A percentile compares a stretch with the other conserved stretches of the same genome.
Evolutionary conservation across 176 grass and related monocot species (phyloP).

Genomic region (Phoenix dactylifera): DNA sequence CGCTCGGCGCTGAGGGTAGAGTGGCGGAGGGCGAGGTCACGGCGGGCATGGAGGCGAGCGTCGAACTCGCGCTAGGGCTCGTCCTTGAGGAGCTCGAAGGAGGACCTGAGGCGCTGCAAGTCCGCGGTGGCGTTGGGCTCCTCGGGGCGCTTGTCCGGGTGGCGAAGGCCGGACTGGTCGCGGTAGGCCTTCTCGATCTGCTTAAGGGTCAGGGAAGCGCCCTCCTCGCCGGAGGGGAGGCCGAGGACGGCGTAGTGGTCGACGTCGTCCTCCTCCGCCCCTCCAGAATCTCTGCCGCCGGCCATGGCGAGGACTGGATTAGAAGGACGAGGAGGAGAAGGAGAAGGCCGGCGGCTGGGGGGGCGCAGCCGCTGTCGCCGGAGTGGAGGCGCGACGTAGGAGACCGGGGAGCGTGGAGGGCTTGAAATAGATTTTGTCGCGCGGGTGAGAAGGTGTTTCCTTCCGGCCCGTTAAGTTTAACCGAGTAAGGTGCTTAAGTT

Average conservation of each 20-base stretch:
- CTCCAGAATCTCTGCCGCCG: background rate
- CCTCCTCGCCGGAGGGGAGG: slow-evolving; percentile 58
- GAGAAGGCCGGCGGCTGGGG: background rate
- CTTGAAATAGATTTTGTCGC: too few relatives aligned
- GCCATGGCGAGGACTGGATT: background rate
- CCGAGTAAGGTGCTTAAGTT: too few relatives aligned
- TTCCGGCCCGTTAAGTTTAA: too few relatives aligned
- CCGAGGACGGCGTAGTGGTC: slow-evolving; percentile 73
- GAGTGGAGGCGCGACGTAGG: too few relatives aligned
- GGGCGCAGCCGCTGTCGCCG: too few relatives aligned
- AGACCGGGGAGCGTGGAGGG: too few relatives aligned
- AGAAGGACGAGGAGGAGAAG: background rate
- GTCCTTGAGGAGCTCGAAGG: slow-evolving; percentile 60
- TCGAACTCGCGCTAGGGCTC: slow-evolving; percentile 65
- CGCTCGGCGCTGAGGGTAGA: slow-evolving; percentile 35
- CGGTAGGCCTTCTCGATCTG: slow-evolving; percentile 74
- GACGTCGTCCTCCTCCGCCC: slow-evolving; percentile 26
- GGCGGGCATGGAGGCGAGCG: slow-evolving; percentile 44
- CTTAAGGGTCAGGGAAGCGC: slow-evolving; percentile 37
- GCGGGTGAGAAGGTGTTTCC: too few relatives aligned
- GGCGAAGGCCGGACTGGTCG: slow-evolving; percentile 46
- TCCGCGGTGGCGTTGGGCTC: slow-evolving; percentile 78
- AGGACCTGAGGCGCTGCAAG: slow-evolving; percentile 60
- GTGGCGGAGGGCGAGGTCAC: slow-evolving; percentile 39
- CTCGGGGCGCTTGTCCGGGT: slow-evolving; percentile 73